Percentiles rank a stretch among this genome's conserved stretches.
phyloP scores from a whole-genome alignment of 495 filamentous ascomycete genomes.

The Evansstolkia leycettana region DNA sequence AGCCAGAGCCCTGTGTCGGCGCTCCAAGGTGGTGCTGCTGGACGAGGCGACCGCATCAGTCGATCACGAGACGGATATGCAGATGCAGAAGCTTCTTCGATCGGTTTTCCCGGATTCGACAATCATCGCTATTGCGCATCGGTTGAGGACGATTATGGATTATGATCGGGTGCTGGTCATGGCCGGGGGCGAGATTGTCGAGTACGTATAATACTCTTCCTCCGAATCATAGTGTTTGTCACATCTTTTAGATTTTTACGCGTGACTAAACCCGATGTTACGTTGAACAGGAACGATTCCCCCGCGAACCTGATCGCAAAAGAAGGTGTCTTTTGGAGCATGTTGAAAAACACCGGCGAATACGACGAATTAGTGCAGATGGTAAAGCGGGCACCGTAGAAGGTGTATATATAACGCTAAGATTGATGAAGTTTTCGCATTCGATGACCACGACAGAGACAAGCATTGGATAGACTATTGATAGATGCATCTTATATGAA shows the following conservation, averaged over 20 bases:
- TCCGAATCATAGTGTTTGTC: not conserved
- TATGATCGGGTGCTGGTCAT: constrained; percentile 28
- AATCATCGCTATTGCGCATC: constrained; percentile 28
- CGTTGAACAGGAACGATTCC: constrained; percentile 23
- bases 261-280: not conserved
- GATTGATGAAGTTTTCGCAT: too few relatives aligned
- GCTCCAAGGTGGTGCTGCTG: constrained; percentile 45
- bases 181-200: constrained; percentile 16
- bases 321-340: constrained; percentile 35
- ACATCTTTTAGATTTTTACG: not conserved
- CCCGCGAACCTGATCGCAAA: constrained; percentile 28
- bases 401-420: too few relatives aligned
- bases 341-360: constrained; percentile 38
- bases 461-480: too few relatives aligned
- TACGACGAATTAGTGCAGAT: constrained; percentile 27
- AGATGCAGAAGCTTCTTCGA: constrained; percentile 36
- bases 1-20: constrained; percentile 42
- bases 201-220: constrained; percentile 6
- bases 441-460: too few relatives aligned
- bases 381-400: not conserved
- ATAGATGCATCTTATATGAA: too few relatives aligned
- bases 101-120: constrained; percentile 21
- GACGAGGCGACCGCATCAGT: constrained; percentile 49
- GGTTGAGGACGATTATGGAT: constrained; percentile 25
- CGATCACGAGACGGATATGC: constrained; percentile 41